phyloP scores from a whole-genome alignment of 371 early-diverging fungal genomes.

The Nosema muscidifuracis region DNA sequence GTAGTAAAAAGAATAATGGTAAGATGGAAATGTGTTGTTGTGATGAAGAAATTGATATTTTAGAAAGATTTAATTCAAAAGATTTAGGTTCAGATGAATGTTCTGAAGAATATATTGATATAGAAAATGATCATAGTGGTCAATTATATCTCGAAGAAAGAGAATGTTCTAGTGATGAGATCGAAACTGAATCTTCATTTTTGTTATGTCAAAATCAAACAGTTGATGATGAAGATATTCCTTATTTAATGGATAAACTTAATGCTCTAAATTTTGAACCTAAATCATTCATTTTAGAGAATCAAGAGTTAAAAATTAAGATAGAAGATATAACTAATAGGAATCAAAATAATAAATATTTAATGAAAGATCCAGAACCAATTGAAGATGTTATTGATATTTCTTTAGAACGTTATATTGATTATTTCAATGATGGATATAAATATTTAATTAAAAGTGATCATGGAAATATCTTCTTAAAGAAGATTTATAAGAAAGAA shows the following conservation, averaged over 20 bases:
- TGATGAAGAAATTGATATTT: neutral
- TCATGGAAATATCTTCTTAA: conserved; percentile 14
- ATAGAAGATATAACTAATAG: neutral
- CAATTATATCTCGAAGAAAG: neutral
- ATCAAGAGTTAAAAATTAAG: neutral
- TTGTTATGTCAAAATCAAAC: neutral
- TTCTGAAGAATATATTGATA: neutral
- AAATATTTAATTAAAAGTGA: conserved; percentile 5
- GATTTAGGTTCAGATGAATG: no score
- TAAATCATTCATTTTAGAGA: neutral
- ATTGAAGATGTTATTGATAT: neutral
- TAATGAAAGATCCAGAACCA: no score
- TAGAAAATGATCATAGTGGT: neutral
- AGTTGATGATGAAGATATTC: neutral
- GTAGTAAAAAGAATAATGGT: neutral
- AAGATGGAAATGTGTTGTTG: neutral
- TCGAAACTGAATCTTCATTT: neutral
- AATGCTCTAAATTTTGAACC: neutral
- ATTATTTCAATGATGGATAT: neutral
- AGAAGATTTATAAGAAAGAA: conserved; percentile 6
- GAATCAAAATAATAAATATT: neutral
- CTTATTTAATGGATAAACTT: neutral
- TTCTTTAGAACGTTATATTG: no score
- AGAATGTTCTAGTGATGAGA: neutral
- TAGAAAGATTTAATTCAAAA: neutral